A percentile compares a stretch with the other conserved stretches of the same genome.
These are phyloP conservation scores for Ceratocystis colombiana DNA, from an alignment of 2,329 filamentous ascomycete species.

Conservation along the genomic window DNA sequence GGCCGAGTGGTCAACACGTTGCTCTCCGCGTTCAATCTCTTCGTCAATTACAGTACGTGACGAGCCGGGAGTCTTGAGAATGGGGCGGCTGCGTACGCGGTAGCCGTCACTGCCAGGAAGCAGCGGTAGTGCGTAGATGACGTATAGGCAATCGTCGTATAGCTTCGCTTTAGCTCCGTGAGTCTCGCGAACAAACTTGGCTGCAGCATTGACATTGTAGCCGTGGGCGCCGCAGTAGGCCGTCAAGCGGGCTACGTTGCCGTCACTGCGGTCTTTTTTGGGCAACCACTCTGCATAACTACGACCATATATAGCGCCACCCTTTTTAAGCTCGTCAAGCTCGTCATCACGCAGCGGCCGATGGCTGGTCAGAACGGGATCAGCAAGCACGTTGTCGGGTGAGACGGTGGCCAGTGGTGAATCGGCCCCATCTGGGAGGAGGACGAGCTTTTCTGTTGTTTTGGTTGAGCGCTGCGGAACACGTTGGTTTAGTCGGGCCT, in stretches of 20 bases:
- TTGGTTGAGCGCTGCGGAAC: constrained; percentile 84
- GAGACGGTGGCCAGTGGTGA: constrained; percentile 36
- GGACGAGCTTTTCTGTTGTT: constrained; percentile 90
- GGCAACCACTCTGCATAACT: constrained; percentile 89
- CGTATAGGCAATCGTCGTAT: constrained; percentile 95
- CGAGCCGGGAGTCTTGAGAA: constrained; percentile 77
- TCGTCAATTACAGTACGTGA: constrained; percentile 88
- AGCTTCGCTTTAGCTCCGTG: constrained; percentile 90
- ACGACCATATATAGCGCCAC: constrained; percentile 59
- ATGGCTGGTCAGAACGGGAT: constrained; percentile 17
- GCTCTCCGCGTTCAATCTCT: constrained; percentile 90
- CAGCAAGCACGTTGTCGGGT: constrained; percentile 44
- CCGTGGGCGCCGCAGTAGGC: constrained; percentile 94
- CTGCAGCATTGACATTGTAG: constrained; percentile 81
- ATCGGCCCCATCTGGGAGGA: constrained; percentile 58
- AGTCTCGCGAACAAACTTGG: constrained; percentile 74
- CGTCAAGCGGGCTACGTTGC: constrained; percentile 74
- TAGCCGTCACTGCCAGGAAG: constrained; percentile 80
- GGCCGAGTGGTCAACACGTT: constrained; percentile 60
- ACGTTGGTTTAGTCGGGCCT: constrained; percentile 43
- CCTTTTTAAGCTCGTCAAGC: constrained; percentile 51
- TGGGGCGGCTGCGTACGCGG: constrained; percentile 76
- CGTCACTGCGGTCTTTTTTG: constrained; percentile 71
- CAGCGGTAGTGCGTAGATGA: constrained; percentile 84
- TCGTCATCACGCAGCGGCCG: constrained; percentile 58